Conservation (phyloP, 2,329 filamentous ascomycete species). For the Colletotrichum sp. region DNA sequence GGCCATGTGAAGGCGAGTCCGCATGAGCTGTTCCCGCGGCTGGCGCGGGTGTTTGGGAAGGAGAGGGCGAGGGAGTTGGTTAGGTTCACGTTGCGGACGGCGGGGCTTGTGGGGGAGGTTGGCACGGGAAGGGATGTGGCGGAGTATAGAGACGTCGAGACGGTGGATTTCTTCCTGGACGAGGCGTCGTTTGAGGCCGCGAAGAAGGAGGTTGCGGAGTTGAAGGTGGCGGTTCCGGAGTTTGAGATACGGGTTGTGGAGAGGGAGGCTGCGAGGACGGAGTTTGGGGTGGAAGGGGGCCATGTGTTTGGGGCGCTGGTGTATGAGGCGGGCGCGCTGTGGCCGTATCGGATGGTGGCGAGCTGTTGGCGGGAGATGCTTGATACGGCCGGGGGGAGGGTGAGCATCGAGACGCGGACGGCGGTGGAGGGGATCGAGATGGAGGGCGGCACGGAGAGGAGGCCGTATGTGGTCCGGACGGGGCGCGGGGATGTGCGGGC, state of each 20-base stretch:
- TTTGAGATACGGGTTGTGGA: slow-evolving; percentile 38
- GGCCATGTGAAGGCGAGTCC: slow-evolving; percentile 54
- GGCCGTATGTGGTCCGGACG: slow-evolving; percentile 50
- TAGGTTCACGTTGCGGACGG: slow-evolving; percentile 48
- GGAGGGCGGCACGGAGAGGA: background rate
- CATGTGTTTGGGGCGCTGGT: slow-evolving; percentile 46
- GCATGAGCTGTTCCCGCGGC: slow-evolving; percentile 43
- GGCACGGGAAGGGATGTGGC: slow-evolving; percentile 38
- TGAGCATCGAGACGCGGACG: slow-evolving; percentile 44
- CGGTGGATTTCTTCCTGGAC: slow-evolving; percentile 51
- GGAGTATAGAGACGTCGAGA: slow-evolving; percentile 50
- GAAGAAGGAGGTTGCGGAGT: slow-evolving; percentile 34
- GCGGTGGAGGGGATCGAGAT: slow-evolving; percentile 32
- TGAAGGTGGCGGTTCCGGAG: slow-evolving; percentile 45
- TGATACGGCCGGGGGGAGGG: slow-evolving; percentile 29
- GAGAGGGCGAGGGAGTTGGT: slow-evolving; percentile 45
- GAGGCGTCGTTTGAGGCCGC: slow-evolving; percentile 37
- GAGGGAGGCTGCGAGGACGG: slow-evolving; percentile 35
- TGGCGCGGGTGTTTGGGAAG: slow-evolving; percentile 33
- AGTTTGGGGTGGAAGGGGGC: slow-evolving; percentile 39
- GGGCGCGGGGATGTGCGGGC: slow-evolving; percentile 47
- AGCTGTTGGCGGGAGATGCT: slow-evolving; percentile 49
- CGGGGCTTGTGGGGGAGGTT: slow-evolving; percentile 42
- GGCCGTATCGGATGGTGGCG: slow-evolving; percentile 56
- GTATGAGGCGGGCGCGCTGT: slow-evolving; percentile 53